Percentiles rank a stretch among this genome's conserved stretches.
Conservation (phyloP, 202 grass and related monocot species). For the Carex arenaria region DNA sequence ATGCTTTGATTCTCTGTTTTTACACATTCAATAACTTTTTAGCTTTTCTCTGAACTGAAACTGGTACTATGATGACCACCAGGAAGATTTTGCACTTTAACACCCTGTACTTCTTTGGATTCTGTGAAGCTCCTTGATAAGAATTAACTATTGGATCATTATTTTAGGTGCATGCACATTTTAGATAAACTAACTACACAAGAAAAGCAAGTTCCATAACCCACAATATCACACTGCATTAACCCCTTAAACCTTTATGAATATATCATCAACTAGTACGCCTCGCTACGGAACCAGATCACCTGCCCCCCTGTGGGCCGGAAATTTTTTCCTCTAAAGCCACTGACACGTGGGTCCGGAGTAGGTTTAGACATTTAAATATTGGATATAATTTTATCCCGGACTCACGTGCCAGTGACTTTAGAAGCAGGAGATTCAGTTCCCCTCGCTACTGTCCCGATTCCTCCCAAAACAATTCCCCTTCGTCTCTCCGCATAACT, state of each 20-base stretch:
- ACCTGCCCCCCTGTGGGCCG: no score
- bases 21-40: constrained; percentile 53
- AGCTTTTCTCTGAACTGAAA: constrained; percentile 52
- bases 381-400: no score
- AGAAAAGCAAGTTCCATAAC: background rate
- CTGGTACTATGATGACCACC: constrained; percentile 30
- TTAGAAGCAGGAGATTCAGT: no score
- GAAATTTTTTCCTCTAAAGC: no score
- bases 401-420: no score
- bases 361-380: no score
- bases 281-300: background rate
- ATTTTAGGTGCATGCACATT: constrained; percentile 12
- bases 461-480: background rate
- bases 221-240: background rate
- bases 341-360: no score
- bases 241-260: background rate
- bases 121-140: constrained; percentile 14
- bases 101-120: constrained; percentile 26
- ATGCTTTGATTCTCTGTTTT: constrained; percentile 91
- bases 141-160: constrained; percentile 1
- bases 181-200: constrained; percentile 16
- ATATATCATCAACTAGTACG: background rate
- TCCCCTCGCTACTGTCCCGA: background rate
- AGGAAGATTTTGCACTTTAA: constrained; percentile 29
- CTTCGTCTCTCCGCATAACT: background rate